These are phyloP conservation scores for Daedalea quercina DNA, from an alignment of 768 basidiomycete species.

Conservation along the genomic window DNA sequence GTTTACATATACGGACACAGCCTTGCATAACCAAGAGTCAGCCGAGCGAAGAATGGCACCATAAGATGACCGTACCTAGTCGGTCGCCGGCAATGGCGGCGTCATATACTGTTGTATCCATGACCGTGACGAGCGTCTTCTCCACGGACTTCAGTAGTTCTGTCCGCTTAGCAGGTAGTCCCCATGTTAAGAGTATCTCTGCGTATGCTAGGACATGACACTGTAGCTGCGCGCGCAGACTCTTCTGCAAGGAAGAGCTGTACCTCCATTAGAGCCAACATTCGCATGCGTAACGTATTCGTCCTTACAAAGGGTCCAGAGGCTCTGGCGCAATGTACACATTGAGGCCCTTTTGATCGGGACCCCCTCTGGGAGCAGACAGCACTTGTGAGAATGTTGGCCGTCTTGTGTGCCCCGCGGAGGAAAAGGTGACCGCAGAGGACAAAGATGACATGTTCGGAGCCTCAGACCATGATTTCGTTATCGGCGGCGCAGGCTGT, in stretches of 20 bases:
- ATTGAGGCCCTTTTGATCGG: conserved; percentile 35
- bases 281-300: no score
- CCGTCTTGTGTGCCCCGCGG: conserved; percentile 33
- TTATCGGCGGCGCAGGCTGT: conserved; percentile 26
- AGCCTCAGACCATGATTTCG: conserved; percentile 25
- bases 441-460: conserved; percentile 21
- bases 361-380: conserved; percentile 21
- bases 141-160: conserved; percentile 68
- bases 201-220: conserved; percentile 66
- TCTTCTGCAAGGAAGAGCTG: neutral
- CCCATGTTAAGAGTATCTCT: conserved; percentile 71
- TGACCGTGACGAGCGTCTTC: conserved; percentile 18
- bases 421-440: conserved; percentile 35
- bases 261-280: no score
- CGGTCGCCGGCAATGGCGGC: conserved; percentile 15
- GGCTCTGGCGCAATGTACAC: conserved; percentile 21
- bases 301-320: conserved; percentile 13
- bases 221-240: conserved; percentile 35
- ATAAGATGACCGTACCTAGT: conserved; percentile 1
- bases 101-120: conserved; percentile 16
- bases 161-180: conserved; percentile 58
- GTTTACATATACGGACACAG: conserved; percentile 30
- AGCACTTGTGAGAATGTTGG: conserved; percentile 37
- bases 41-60: neutral
- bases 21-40: conserved; percentile 24